Evolutionary conservation across 306 rosid genomes (phyloP).

Genomic region (Myrica gale): DNA sequence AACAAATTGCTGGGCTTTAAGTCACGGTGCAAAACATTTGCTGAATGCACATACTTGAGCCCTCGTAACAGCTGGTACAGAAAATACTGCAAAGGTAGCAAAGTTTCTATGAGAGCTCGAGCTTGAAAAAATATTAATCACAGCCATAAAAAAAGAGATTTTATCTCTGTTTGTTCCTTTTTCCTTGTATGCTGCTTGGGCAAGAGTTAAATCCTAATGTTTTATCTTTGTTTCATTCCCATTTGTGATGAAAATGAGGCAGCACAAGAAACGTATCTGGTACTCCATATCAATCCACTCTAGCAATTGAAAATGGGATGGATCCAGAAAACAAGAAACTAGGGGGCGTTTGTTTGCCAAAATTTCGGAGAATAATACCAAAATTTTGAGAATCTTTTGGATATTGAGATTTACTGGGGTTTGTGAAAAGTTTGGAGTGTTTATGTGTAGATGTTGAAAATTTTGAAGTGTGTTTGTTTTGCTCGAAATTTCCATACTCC

Average conservation of each 20-base stretch:
- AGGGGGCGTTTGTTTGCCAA: no score
- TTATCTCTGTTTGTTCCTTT: background rate
- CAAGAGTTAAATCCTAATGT: background rate
- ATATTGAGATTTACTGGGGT: no score
- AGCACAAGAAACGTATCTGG: background rate
- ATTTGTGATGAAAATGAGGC: background rate
- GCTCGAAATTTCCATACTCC: no score
- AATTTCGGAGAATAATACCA: no score
- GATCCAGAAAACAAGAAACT: background rate
- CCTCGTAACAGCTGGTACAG: slow-evolving; percentile 92
- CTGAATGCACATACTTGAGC: slow-evolving; percentile 89
- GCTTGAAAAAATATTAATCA: slow-evolving; percentile 22
- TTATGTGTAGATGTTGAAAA: no score
- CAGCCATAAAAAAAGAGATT: background rate
- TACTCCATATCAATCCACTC: background rate
- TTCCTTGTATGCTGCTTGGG: background rate
- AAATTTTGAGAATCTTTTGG: no score
- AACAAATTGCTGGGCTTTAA: slow-evolving; percentile 94
- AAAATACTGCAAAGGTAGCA: slow-evolving; percentile 66
- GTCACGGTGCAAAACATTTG: slow-evolving; percentile 92
- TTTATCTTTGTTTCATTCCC: background rate
- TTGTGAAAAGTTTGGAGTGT: no score
- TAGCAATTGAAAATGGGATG: background rate
- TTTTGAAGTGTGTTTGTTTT: no score
- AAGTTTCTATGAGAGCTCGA: slow-evolving; percentile 24